phyloP scores from a whole-genome alignment of 2,329 filamentous ascomycete genomes.

The Sphaceloma murrayae region DNA sequence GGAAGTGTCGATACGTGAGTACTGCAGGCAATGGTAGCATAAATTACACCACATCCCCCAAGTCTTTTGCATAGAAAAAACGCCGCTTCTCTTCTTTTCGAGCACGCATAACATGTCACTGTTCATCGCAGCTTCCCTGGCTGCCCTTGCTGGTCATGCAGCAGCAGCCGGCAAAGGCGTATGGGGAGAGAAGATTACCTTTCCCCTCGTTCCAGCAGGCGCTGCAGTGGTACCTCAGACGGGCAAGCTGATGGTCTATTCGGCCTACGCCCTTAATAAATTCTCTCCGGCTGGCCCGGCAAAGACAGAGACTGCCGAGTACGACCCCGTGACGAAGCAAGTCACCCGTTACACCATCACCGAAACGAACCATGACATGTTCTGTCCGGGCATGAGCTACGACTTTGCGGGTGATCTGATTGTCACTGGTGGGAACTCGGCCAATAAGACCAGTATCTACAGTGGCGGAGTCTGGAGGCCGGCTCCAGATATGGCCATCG shows the following conservation, averaged over 20 bases:
- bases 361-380: conserved; percentile 45
- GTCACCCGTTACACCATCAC: conserved; percentile 21
- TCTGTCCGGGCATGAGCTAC: conserved; percentile 46
- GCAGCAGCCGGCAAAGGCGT: conserved; percentile 14
- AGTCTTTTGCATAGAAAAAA: too few species aligned
- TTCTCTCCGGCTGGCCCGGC: conserved; percentile 12
- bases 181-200: conserved; percentile 20
- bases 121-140: neutral
- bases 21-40: too few species aligned
- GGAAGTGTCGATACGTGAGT: too few species aligned
- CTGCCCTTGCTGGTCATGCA: neutral
- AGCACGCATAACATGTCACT: neutral
- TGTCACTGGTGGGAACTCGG: conserved; percentile 46
- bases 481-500: conserved; percentile 37
- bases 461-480: conserved; percentile 34
- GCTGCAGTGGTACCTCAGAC: conserved; percentile 16
- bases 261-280: conserved; percentile 14
- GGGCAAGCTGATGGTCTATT: conserved; percentile 18
- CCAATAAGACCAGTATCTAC: conserved; percentile 39
- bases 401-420: conserved; percentile 43
- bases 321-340: conserved; percentile 9
- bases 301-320: conserved; percentile 13
- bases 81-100: too few species aligned
- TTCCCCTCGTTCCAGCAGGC: conserved; percentile 19
- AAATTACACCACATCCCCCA: too few species aligned